Evolutionary conservation across 371 early-diverging fungal genomes (phyloP), one percentile per base, ranked within the genome.

Genomic region (Mortierella sp.): DNA sequence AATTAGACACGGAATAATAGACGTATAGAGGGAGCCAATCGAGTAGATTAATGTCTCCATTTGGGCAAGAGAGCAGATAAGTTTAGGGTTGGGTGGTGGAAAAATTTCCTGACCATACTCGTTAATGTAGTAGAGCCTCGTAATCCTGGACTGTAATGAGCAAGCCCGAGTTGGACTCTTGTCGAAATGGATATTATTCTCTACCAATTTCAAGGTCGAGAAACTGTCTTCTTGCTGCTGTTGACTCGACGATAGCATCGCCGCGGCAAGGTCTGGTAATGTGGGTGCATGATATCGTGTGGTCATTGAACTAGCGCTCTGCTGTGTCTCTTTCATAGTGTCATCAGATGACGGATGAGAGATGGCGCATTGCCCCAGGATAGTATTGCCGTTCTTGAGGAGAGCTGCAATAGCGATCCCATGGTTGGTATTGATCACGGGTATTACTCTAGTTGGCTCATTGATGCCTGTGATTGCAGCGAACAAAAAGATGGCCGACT

Each of bases 1-100:
- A 34, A 93, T 88, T 31, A 93, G 76, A 68, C 91, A 90, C 0
- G 93, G 93, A 10, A 92, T 76, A 45, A 93, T 88, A n/a, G 91
- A 90, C 1, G 93, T 93, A 64, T 92, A 93, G 10, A 93, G 81
- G 0, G 92, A 92, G 0, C 93, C 93, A 60, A 91, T 91, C 7
- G 92, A 89, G 66, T 91, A 93, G 7, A 92, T 77, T 8, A 93
- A 68, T 0, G 88, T 85, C 32, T 84, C 76, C 61, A 90, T 89
- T n/a, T 76, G 83, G 0, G 75, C 71, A 23, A 92, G 70, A 15
- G 89, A 86, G 10, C 66, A 70, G 19, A 88, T 77, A 10, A 91
- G 79, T 65, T 91, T 87, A 13, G 91, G 88, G 69, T 92, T 92
- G 19, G 92, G 85, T 9, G 87, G 74, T 17, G 92, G 91, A 67